Evolutionary conservation across 352 stramenopile species (phyloP).

Genomic region (Blastocystis sp.): DNA sequence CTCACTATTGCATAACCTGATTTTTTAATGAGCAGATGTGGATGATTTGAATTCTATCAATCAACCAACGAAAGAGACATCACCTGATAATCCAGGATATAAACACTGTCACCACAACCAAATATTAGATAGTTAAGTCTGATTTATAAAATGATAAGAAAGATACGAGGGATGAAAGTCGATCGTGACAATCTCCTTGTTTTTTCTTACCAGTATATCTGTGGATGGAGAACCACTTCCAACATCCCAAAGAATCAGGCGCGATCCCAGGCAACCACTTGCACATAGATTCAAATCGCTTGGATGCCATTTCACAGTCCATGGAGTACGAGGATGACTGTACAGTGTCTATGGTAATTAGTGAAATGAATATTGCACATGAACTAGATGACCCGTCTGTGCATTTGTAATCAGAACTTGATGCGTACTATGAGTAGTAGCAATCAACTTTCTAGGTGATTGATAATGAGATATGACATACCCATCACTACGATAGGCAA

Average conservation of each 20-base stretch:
- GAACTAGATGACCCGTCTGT: slow-evolving; percentile 74
- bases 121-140: background rate
- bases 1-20: background rate
- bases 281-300: slow-evolving; percentile 86
- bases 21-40: background rate
- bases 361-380: background rate
- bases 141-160: background rate
- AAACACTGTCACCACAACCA: slow-evolving; percentile 9
- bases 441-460: slow-evolving; percentile 76
- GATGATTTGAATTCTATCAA: background rate
- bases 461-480: background rate
- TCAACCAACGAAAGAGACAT: background rate
- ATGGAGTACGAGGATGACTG: slow-evolving; percentile 82
- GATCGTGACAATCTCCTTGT: background rate
- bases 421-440: slow-evolving; percentile 94
- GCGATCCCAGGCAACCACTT: slow-evolving; percentile 89
- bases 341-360: slow-evolving; percentile 75
- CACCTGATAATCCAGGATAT: slow-evolving; percentile 37
- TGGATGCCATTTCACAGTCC: slow-evolving; percentile 96
- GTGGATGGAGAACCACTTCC: background rate
- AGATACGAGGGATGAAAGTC: slow-evolving; percentile 51
- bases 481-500: slow-evolving; percentile 12
- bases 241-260: slow-evolving; percentile 80
- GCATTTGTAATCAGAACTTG: slow-evolving; percentile 95
- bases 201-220: background rate